phyloP scores from a whole-genome alignment of 2,329 filamentous ascomycete genomes.

The Colletotrichum endophyticum region DNA sequence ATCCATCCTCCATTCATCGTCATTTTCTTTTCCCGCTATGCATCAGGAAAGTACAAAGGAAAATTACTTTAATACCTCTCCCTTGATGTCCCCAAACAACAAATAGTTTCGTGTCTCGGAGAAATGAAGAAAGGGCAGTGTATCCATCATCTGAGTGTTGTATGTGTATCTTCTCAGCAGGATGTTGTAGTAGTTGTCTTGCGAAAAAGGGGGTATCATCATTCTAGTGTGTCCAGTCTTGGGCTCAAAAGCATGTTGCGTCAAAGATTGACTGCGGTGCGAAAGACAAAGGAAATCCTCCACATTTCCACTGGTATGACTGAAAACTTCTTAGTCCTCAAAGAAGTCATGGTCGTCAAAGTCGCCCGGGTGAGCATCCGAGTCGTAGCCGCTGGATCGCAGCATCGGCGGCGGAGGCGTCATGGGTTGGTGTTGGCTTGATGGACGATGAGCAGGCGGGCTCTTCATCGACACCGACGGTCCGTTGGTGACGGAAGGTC shows the following conservation, averaged over 20 bases:
- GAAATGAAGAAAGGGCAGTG: neutral
- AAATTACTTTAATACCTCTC: slow-evolving; percentile 1
- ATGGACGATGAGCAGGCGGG: slow-evolving; percentile 47
- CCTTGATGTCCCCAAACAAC: neutral
- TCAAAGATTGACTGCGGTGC: slow-evolving; percentile 13
- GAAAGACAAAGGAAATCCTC: slow-evolving; percentile 18
- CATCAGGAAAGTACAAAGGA: slow-evolving; percentile 10
- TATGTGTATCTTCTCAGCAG: neutral
- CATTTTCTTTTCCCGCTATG: neutral
- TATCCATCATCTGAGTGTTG: neutral
- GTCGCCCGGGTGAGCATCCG: slow-evolving; percentile 63
- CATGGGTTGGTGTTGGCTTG: slow-evolving; percentile 47
- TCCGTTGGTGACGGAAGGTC: slow-evolving; percentile 34
- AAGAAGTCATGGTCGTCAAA: slow-evolving; percentile 67
- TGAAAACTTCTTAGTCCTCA: slow-evolving; percentile 45
- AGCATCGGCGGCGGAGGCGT: slow-evolving; percentile 70
- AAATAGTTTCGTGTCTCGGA: neutral
- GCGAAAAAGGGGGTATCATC: slow-evolving; percentile 43
- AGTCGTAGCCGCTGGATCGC: slow-evolving; percentile 62
- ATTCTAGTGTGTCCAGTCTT: slow-evolving; percentile 26
- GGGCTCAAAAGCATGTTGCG: slow-evolving; percentile 14
- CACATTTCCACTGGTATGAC: neutral
- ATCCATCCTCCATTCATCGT: slow-evolving; percentile 1
- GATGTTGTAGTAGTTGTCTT: slow-evolving; percentile 2
- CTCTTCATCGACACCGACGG: slow-evolving; percentile 45